Evolutionary conservation across 2,329 filamentous ascomycete genomes (phyloP).

Genomic region (Gremmenia infestans): DNA sequence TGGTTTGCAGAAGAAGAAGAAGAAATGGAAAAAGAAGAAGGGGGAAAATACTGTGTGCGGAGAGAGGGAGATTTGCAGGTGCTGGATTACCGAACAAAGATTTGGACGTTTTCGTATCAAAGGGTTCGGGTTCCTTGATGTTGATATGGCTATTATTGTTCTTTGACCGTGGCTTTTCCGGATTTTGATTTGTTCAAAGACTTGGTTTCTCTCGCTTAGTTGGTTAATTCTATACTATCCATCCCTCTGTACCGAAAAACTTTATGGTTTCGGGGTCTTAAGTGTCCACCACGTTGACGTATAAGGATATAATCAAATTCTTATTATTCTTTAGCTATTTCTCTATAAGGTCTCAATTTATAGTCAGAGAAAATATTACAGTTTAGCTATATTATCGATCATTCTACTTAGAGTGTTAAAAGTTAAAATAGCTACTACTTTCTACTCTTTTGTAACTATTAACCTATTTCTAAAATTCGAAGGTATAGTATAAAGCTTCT

Average conservation of each 20-base stretch:
- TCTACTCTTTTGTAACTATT: neutral
- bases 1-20: too few species aligned
- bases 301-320: neutral
- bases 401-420: neutral
- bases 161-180: too few species aligned
- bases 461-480: neutral
- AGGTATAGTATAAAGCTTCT: neutral
- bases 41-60: too few species aligned
- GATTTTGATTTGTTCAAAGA: too few species aligned
- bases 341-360: neutral
- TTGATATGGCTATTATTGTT: too few species aligned
- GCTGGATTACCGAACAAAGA: too few species aligned
- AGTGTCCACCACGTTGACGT: neutral
- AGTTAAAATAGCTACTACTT: neutral
- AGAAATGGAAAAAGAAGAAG: too few species aligned
- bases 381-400: neutral
- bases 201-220: neutral
- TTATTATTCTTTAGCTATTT: neutral
- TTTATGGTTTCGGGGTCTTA: neutral
- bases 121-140: too few species aligned
- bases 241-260: neutral
- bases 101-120: too few species aligned
- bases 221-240: neutral
- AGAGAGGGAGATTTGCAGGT: too few species aligned
- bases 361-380: neutral